Base-by-base conservation (phyloP, 176 grass and related monocot genomes). In the Lolium perenne region DNA sequence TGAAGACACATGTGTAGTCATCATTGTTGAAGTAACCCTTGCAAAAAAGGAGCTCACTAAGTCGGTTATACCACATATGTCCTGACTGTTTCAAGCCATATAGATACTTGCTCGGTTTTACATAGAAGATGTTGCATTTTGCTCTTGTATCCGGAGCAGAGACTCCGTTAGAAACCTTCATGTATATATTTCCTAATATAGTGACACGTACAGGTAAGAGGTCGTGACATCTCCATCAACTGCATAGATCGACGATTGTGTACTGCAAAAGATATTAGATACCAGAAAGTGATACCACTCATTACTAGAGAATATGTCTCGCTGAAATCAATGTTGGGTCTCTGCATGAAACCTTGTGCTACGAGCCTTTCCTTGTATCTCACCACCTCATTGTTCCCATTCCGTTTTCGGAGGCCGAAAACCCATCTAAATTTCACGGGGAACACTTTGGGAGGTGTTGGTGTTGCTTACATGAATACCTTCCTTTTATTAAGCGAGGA, bases 211-310 rank as follows among this genome's bases (percentile, higher is more conserved):
- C 0, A 73, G n/a, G 5, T 73, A 73, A 22, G 70, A 17, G 20
- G 41, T 48, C 43, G 22, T 41, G 20, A 73, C 43, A 3, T 73
- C 40, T 35, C 2, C 70, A 73, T 73, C 70, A 73, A 73, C 43
- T 73, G 40, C 68, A 71, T n/a, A 71, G 17, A 46, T 71, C n/a
- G 68, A 46, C 7, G 40, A 71, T 46, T 71, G 47, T 71, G 40
- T 4, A 71, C 68, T 71, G 18, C 38, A 12, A 40, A 8, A 0
- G 4, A 69, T 69, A 69, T 69, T 1, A 41, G 35, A 0, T 69
- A 69, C 41, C 66, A 5, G 3, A 69, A 69, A 13, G 25, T 65
- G 21, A 65, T 65, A 32, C 62, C 25, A 23, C 62, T 65, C 25
- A 32, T 65, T 32, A 20, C 66, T 8, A 15, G 66, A 69, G 35